Conservation (phyloP, 192 early-diverging fungal genomes). For the Podila horticola region DNA sequence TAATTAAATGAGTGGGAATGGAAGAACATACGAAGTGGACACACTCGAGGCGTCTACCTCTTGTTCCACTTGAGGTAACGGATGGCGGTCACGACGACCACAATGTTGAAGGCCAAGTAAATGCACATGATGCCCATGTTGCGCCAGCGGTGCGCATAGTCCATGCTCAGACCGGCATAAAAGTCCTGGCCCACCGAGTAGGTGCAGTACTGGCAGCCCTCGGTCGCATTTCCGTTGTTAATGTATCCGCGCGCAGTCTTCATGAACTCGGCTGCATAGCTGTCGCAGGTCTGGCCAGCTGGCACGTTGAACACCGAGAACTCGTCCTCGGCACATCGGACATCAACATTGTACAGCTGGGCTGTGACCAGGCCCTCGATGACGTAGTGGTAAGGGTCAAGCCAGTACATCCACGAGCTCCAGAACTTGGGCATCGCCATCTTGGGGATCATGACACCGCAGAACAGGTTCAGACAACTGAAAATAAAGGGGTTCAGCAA, state of each 20-base stretch:
- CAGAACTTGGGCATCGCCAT: slow-evolving; percentile 73
- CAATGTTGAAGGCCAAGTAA: slow-evolving; percentile 69
- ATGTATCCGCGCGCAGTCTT: slow-evolving; percentile 68
- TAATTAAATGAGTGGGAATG: too few species aligned
- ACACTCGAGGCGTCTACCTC: slow-evolving; percentile 13
- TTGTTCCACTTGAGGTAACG: slow-evolving; percentile 49
- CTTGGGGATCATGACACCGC: slow-evolving; percentile 74
- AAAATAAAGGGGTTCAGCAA: slow-evolving; percentile 77
- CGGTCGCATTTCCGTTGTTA: slow-evolving; percentile 57
- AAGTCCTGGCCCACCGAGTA: slow-evolving; percentile 69
- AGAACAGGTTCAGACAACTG: slow-evolving; percentile 73
- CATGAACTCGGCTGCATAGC: slow-evolving; percentile 67
- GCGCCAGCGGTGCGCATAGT: slow-evolving; percentile 67
- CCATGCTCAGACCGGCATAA: slow-evolving; percentile 62
- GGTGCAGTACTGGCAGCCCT: slow-evolving; percentile 70
- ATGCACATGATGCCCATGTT: slow-evolving; percentile 73
- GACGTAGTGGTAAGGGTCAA: slow-evolving; percentile 74
- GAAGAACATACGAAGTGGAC: too few species aligned
- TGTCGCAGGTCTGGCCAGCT: slow-evolving; percentile 66
- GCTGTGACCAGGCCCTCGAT: slow-evolving; percentile 71
- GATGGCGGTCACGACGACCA: slow-evolving; percentile 51
- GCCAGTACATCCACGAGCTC: slow-evolving; percentile 76
- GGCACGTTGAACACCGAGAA: slow-evolving; percentile 66
- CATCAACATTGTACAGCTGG: slow-evolving; percentile 61
- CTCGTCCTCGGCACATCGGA: slow-evolving; percentile 62